These are phyloP conservation scores for Lodderomyces elongisporus DNA, from an alignment of 1,139 yeast genomes.

Conservation along the genomic window DNA sequence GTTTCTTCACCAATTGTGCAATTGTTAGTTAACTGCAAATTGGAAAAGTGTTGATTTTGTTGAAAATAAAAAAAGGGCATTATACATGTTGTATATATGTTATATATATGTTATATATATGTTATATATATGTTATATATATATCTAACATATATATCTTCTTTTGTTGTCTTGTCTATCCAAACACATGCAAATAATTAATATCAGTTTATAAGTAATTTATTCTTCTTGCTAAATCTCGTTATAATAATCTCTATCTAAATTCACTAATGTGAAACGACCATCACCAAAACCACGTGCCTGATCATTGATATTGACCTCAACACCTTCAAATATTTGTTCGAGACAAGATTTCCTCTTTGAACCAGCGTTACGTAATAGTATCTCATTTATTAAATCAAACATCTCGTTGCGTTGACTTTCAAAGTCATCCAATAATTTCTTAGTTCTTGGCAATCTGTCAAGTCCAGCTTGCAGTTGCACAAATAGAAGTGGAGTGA, in stretches of 20 bases:
- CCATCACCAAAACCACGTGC: constrained; percentile 29
- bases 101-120: no score
- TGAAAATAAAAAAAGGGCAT: no score
- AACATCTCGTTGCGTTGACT: constrained; percentile 11
- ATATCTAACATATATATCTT: no score
- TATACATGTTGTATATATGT: no score
- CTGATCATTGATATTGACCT: constrained; percentile 28
- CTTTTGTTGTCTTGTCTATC: no score
- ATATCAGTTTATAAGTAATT: neutral
- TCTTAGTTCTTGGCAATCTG: constrained; percentile 22
- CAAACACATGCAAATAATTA: neutral
- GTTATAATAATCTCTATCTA: constrained; percentile 30
- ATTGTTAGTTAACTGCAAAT: constrained; percentile 13
- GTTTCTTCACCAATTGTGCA: constrained; percentile 30
- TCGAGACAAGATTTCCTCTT: constrained; percentile 29
- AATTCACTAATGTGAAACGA: constrained; percentile 34
- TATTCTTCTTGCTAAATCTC: neutral
- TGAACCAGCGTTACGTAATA: constrained; percentile 26
- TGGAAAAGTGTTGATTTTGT: no score
- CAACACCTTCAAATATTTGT: constrained; percentile 28
- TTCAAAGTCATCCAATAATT: constrained; percentile 11
- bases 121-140: no score
- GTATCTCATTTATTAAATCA: constrained; percentile 24
- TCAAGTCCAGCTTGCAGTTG: constrained; percentile 18
- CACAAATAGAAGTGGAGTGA: constrained; percentile 28